Percentiles rank a stretch among this genome's conserved stretches.
These are phyloP conservation scores for Xylaria sp. DNA, from an alignment of 2,329 filamentous ascomycete species.

Conservation along the genomic window DNA sequence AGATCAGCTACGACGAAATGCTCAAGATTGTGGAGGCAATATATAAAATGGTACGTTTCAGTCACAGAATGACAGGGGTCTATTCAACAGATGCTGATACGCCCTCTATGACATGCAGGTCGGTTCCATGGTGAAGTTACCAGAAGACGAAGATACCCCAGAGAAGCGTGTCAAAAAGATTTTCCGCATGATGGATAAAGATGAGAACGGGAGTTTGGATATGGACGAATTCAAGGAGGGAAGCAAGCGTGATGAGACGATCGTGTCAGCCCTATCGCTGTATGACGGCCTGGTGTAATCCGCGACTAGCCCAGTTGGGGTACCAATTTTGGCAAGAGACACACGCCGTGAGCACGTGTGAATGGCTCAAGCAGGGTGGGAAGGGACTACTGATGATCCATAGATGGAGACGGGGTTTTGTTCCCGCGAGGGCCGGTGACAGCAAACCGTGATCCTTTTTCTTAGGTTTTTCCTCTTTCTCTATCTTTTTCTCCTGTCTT, in stretches of 20 bases:
- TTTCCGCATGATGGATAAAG: slow-evolving; percentile 99
- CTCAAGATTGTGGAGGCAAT: slow-evolving; percentile 98
- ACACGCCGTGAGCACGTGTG: slow-evolving; percentile 7
- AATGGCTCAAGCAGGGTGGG: slow-evolving; percentile 21
- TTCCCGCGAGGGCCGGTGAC: slow-evolving; percentile 15
- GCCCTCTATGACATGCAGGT: slow-evolving; percentile 66
- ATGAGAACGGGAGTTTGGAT: slow-evolving; percentile 96
- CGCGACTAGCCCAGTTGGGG: slow-evolving; percentile 24
- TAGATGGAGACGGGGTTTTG: slow-evolving; percentile 24
- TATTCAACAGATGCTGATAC: slow-evolving; percentile 31
- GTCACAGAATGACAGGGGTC: not conserved
- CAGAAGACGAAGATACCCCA: slow-evolving; percentile 97
- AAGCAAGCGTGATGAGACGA: slow-evolving; percentile 98
- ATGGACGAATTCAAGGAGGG: slow-evolving; percentile 99
- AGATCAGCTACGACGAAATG: slow-evolving; percentile 99
- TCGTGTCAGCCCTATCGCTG: slow-evolving; percentile 93
- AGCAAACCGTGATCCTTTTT: slow-evolving; percentile 23
- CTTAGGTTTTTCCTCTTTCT: slow-evolving; percentile 21
- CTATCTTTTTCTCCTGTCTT: slow-evolving; percentile 28
- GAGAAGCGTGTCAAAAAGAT: slow-evolving; percentile 99
- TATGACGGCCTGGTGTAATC: slow-evolving; percentile 91
- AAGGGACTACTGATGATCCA: slow-evolving; percentile 26
- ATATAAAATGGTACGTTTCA: slow-evolving; percentile 89
- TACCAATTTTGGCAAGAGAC: slow-evolving; percentile 13
- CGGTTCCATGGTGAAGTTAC: slow-evolving; percentile 98